Evolutionary conservation across 192 early-diverging fungal genomes (phyloP).

Genomic region (Mortierella hygrophila): DNA sequence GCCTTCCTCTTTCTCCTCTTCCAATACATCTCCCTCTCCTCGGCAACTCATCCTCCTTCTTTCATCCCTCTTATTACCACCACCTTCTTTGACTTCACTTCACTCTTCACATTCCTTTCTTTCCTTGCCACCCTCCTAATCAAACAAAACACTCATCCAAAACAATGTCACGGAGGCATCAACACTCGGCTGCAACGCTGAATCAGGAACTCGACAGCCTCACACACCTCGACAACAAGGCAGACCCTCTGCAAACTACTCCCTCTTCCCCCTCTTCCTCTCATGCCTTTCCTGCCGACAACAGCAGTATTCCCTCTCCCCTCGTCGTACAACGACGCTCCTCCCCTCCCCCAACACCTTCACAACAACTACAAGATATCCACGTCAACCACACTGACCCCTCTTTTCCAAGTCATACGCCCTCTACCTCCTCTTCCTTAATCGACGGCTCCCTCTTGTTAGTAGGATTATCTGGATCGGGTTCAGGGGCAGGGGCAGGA

Average conservation of each 20-base stretch:
- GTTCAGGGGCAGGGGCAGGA: not conserved
- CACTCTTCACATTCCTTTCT: constrained; percentile 4
- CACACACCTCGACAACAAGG: not conserved
- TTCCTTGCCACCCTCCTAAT: not conserved
- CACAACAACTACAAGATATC: not conserved
- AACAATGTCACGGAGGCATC: not conserved
- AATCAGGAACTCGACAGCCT: not conserved
- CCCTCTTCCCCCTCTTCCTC: not conserved
- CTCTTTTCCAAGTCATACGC: not conserved
- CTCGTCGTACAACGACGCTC: not conserved
- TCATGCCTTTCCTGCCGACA: not conserved
- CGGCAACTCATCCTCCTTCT: constrained; percentile 2
- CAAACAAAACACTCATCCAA: not conserved
- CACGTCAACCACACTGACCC: not conserved
- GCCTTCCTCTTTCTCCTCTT: not conserved
- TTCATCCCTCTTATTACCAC: not conserved
- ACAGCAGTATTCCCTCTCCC: not conserved
- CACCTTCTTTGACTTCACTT: not conserved
- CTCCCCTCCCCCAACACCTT: not conserved
- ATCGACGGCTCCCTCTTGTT: not conserved
- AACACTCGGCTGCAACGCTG: not conserved
- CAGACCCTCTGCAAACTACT: not conserved
- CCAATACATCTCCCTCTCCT: not conserved
- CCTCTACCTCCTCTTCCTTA: not conserved
- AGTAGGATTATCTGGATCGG: not conserved